Percentiles rank a stretch among this genome's conserved stretches.
These are phyloP conservation scores for Buddleja alternifolia DNA, from an alignment of 257 asterid genomes.

Conservation along the genomic window DNA sequence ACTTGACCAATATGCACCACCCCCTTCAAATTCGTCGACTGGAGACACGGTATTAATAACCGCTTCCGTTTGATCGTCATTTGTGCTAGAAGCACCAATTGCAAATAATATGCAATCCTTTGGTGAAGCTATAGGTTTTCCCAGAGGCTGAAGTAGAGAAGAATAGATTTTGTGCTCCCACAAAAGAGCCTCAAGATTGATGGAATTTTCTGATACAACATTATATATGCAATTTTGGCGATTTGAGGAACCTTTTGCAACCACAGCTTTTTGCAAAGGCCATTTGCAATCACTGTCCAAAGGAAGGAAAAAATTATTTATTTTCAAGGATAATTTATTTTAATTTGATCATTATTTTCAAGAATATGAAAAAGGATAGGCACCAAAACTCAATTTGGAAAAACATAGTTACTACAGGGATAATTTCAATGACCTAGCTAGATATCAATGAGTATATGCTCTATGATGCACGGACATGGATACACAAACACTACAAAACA, in stretches of 20 bases:
- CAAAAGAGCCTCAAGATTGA: conserved; percentile 36
- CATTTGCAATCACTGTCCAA: conserved; percentile 54
- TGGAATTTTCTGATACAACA: conserved; percentile 37
- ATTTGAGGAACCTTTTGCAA: conserved; percentile 49
- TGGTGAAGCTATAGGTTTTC: conserved; percentile 26
- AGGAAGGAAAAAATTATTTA: neutral
- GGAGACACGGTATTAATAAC: conserved; percentile 44
- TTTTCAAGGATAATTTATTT: neutral
- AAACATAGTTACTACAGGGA: neutral
- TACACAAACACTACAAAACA: too few species aligned
- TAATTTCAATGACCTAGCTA: neutral
- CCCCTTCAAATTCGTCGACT: conserved; percentile 28
- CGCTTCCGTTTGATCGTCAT: conserved; percentile 38
- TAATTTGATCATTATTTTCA: neutral
- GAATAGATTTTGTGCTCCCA: conserved; percentile 51
- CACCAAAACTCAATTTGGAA: neutral
- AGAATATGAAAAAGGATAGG: neutral
- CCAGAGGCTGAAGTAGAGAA: conserved; percentile 39
- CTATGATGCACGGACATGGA: too few species aligned
- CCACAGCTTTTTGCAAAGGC: conserved; percentile 57
- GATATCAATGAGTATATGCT: too few species aligned
- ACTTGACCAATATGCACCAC: conserved; percentile 63
- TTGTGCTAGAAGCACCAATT: conserved; percentile 63
- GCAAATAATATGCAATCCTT: conserved; percentile 41
- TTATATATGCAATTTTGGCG: conserved; percentile 31